Percentiles rank a stretch among this genome's conserved stretches.
Conservation (phyloP, 2,329 filamentous ascomycete species). For the Thelonectria olida region DNA sequence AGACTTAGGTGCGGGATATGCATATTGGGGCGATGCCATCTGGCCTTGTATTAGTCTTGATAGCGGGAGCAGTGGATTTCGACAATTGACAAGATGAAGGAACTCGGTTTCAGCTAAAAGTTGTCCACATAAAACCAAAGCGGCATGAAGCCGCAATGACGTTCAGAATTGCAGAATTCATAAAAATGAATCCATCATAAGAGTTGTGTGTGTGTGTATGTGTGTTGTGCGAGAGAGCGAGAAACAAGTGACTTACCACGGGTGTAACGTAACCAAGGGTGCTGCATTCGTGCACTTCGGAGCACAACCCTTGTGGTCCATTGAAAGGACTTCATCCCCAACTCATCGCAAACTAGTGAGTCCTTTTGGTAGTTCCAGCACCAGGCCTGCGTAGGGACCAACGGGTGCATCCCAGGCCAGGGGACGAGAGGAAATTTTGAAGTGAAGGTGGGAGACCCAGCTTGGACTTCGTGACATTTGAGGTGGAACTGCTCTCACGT, state of each 20-base stretch:
- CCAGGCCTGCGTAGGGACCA: no score
- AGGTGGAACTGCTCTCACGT: slow-evolving; percentile 2
- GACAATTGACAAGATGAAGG: slow-evolving; percentile 8
- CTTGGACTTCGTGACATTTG: slow-evolving; percentile 2
- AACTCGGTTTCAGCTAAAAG: slow-evolving; percentile 37
- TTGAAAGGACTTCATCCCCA: no score
- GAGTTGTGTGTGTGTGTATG: slow-evolving; percentile 4
- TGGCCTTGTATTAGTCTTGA: slow-evolving; percentile 26
- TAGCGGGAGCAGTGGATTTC: neutral
- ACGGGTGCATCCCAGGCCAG: neutral
- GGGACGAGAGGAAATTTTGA: neutral
- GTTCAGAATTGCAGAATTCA: slow-evolving; percentile 63
- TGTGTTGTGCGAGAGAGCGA: slow-evolving; percentile 2
- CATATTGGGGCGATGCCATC: neutral
- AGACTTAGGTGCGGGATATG: slow-evolving; percentile 45
- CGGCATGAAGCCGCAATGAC: slow-evolving; percentile 28
- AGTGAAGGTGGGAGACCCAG: neutral
- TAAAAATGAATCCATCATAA: slow-evolving; percentile 51
- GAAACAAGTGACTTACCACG: slow-evolving; percentile 28
- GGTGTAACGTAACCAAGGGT: neutral
- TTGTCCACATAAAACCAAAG: slow-evolving; percentile 44
- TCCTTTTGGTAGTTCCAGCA: no score
- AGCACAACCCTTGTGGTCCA: no score
- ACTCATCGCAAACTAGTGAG: no score
- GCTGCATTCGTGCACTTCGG: neutral